These are phyloP conservation scores for Ogataea siamensis DNA, from an alignment of 805 yeast species.

Conservation along the genomic window DNA sequence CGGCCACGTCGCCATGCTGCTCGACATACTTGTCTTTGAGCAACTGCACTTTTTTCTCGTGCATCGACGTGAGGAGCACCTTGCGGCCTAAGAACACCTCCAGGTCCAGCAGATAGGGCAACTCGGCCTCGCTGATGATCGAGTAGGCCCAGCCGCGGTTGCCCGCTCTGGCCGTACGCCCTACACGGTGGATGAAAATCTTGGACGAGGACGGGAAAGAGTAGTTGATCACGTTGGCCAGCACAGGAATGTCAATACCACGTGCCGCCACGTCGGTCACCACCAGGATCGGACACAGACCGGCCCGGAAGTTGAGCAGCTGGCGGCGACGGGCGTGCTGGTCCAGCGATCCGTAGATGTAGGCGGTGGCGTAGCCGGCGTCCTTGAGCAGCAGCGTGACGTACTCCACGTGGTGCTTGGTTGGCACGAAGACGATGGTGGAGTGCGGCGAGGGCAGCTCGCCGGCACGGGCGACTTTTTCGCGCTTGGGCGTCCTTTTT, in stretches of 20 bases:
- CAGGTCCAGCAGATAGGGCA: slow-evolving; percentile 86
- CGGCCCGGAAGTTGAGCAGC: slow-evolving; percentile 78
- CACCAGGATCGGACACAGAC: slow-evolving; percentile 80
- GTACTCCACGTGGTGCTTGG: slow-evolving; percentile 97
- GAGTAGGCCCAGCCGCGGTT: slow-evolving; percentile 97
- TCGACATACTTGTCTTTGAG: slow-evolving; percentile 45
- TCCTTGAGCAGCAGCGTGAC: slow-evolving; percentile 65
- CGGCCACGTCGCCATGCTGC: slow-evolving; percentile 30
- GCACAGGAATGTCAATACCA: slow-evolving; percentile 96
- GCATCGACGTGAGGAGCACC: slow-evolving; percentile 66
- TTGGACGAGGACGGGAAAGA: slow-evolving; percentile 90
- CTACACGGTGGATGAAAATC: slow-evolving; percentile 94
- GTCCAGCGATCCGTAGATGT: slow-evolving; percentile 91
- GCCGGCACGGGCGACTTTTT: slow-evolving; percentile 71
- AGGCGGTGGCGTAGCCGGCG: slow-evolving; percentile 82
- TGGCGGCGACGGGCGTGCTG: slow-evolving; percentile 93
- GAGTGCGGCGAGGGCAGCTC: slow-evolving; percentile 82
- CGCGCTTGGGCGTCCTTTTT: slow-evolving; percentile 45
- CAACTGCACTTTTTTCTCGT: slow-evolving; percentile 56
- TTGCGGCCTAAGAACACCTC: slow-evolving; percentile 88
- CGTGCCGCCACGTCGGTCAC: slow-evolving; percentile 99
- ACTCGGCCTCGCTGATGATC: slow-evolving; percentile 76
- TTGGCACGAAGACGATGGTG: slow-evolving; percentile 92
- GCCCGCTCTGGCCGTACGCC: slow-evolving; percentile 99
- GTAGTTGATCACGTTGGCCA: slow-evolving; percentile 92